phyloP scores from a whole-genome alignment of 352 stramenopile genomes.

The Phytopythium ostracodes region DNA sequence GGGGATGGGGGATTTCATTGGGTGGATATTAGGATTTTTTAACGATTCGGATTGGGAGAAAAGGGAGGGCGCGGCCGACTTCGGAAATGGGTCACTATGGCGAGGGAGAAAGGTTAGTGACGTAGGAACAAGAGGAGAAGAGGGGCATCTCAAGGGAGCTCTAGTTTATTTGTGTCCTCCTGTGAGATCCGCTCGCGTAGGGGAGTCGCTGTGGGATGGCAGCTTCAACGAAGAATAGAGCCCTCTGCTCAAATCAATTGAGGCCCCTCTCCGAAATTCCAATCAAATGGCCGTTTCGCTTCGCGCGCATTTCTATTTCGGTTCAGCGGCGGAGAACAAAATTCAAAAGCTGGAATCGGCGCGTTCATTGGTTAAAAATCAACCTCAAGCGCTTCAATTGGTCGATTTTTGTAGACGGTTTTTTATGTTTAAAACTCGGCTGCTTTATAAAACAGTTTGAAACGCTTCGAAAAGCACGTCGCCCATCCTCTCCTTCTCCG shows the following conservation, averaged over 20 bases:
- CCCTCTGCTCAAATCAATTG: background rate
- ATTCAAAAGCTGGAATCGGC: background rate
- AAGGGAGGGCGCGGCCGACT: background rate
- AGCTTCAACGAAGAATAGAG: background rate
- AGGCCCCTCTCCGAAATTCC: background rate
- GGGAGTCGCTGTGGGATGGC: too few relatives aligned
- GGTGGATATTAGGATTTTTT: background rate
- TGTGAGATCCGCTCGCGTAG: too few relatives aligned
- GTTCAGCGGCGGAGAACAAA: background rate
- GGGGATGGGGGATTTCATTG: background rate
- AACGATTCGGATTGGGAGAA: background rate
- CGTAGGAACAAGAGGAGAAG: too few relatives aligned
- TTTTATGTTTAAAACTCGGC: background rate
- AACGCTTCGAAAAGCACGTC: slow-evolving; percentile 6
- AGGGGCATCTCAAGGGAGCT: too few relatives aligned
- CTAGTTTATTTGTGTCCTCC: background rate
- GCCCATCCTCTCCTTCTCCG: background rate
- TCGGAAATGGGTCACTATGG: too few relatives aligned
- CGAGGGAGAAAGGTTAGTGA: too few relatives aligned
- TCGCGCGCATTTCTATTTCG: slow-evolving; percentile 5
- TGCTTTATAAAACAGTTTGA: slow-evolving; percentile 2
- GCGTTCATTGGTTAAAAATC: background rate
- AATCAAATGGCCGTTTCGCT: background rate
- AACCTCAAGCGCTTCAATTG: background rate
- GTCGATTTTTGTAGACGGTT: background rate